phyloP scores from a whole-genome alignment of 176 grass and related monocot species.

The Juncus effusus region DNA sequence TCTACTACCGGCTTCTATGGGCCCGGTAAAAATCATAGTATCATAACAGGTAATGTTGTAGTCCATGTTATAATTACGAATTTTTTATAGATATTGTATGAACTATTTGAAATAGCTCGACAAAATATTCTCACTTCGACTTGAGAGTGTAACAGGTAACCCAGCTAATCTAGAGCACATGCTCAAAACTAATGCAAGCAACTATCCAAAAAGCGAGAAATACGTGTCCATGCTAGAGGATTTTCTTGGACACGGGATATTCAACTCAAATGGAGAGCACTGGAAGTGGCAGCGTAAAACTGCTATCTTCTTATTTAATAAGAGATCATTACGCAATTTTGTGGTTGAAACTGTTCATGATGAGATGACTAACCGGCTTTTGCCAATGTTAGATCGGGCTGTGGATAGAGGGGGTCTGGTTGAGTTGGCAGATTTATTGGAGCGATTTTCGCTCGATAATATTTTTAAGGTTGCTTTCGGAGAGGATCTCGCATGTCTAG shows the following conservation, averaged over 20 bases:
- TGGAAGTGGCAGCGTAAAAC: not conserved
- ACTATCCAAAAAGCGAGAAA: slow-evolving; percentile 30
- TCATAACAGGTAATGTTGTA: not conserved
- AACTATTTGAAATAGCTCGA: too few relatives aligned
- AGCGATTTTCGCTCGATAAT: slow-evolving; percentile 45
- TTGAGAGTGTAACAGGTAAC: slow-evolving; percentile 21
- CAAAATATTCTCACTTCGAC: not conserved
- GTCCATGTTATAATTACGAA: too few relatives aligned
- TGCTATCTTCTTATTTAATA: slow-evolving; percentile 33
- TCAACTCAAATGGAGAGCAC: too few relatives aligned
- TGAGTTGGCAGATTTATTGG: slow-evolving; percentile 24
- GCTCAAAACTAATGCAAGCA: slow-evolving; percentile 22
- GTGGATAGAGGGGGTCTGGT: not conserved
- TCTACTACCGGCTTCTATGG: slow-evolving; percentile 19
- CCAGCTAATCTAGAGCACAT: slow-evolving; percentile 35
- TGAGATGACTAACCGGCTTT: slow-evolving; percentile 12
- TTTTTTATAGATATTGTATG: too few relatives aligned
- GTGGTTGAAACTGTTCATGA: slow-evolving; percentile 19
- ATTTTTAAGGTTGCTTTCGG: slow-evolving; percentile 47
- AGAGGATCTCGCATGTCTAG: slow-evolving; percentile 40
- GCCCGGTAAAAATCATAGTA: slow-evolving; percentile 3
- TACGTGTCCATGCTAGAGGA: slow-evolving; percentile 24
- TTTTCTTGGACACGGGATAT: slow-evolving; percentile 5
- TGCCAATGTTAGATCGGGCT: not conserved
- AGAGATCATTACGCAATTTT: slow-evolving; percentile 28